phyloP scores from a whole-genome alignment of 169 alveolate genomes.

The Plasmodium reichenowi region DNA sequence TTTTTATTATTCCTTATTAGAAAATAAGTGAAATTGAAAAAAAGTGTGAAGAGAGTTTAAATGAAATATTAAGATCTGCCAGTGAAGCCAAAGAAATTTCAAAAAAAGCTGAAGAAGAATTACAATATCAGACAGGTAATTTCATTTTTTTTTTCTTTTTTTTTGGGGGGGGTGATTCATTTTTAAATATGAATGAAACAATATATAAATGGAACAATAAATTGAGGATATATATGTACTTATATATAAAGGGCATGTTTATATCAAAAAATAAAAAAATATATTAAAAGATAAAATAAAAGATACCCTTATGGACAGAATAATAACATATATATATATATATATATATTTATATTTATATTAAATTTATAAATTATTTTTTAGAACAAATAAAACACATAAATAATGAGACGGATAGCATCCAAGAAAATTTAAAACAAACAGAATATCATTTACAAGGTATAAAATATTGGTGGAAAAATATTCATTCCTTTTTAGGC shows the following conservation, averaged over 20 bases:
- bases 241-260: background rate
- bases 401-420: slow-evolving; percentile 53
- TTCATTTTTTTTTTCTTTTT: background rate
- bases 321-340: background rate
- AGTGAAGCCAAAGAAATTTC: slow-evolving; percentile 75
- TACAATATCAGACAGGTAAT: slow-evolving; percentile 75
- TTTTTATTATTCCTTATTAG: slow-evolving; percentile 14
- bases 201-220: no score
- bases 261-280: background rate
- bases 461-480: slow-evolving; percentile 76
- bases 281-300: background rate
- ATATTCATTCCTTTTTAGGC: slow-evolving; percentile 60
- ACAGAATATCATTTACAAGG: slow-evolving; percentile 74
- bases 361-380: slow-evolving; percentile 19
- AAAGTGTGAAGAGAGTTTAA: slow-evolving; percentile 75
- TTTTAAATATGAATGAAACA: no score
- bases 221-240: no score
- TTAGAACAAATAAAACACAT: slow-evolving; percentile 76
- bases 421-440: slow-evolving; percentile 60
- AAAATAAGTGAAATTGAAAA: slow-evolving; percentile 76
- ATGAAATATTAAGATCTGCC: slow-evolving; percentile 75
- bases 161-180: no score
- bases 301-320: background rate
- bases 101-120: slow-evolving; percentile 76
- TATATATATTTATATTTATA: background rate